Percentiles rank a stretch among this genome's conserved stretches.
Evolutionary conservation across 371 early-diverging fungal species (phyloP).

Genomic region (Thermomucor indicae-seudaticae): DNA sequence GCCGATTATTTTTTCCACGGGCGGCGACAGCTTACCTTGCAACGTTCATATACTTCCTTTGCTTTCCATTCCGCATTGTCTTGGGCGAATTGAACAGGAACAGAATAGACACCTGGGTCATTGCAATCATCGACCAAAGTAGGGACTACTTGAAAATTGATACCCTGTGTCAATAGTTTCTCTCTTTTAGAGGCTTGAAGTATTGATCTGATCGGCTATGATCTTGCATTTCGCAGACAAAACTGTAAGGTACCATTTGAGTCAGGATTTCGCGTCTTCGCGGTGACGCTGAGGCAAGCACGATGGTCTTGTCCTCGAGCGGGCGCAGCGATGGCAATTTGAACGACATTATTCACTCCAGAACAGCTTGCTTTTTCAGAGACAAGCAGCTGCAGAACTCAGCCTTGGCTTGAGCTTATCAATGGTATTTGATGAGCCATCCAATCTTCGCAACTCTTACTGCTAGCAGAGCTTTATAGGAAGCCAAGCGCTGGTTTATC

Average conservation of each 20-base stretch:
- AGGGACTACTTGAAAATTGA: conserved; percentile 58
- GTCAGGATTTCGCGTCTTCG: conserved; percentile 74
- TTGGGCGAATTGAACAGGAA: conserved; percentile 24
- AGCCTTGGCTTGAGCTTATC: background rate
- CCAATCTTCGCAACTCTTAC: too few relatives aligned
- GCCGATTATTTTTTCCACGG: too few relatives aligned
- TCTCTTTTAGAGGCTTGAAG: too few relatives aligned
- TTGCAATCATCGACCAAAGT: conserved; percentile 34
- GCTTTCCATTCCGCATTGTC: conserved; percentile 41
- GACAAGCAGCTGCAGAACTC: background rate
- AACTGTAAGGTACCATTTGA: conserved; percentile 39
- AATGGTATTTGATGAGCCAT: background rate
- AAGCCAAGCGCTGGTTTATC: too few relatives aligned
- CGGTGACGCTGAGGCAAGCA: conserved; percentile 82
- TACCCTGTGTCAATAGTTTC: too few relatives aligned
- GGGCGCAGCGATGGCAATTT: conserved; percentile 5
- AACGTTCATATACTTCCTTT: conserved; percentile 30
- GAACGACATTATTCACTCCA: background rate
- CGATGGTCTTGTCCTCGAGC: conserved; percentile 37
- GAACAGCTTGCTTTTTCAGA: too few relatives aligned
- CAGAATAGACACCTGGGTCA: conserved; percentile 21
- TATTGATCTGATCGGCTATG: too few relatives aligned
- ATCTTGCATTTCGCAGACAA: background rate
- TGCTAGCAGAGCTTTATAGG: too few relatives aligned
- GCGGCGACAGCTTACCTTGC: conserved; percentile 29